These are phyloP conservation scores for Colletotrichum tabaci DNA, from an alignment of 2,329 filamentous ascomycete species.

Conservation along the genomic window DNA sequence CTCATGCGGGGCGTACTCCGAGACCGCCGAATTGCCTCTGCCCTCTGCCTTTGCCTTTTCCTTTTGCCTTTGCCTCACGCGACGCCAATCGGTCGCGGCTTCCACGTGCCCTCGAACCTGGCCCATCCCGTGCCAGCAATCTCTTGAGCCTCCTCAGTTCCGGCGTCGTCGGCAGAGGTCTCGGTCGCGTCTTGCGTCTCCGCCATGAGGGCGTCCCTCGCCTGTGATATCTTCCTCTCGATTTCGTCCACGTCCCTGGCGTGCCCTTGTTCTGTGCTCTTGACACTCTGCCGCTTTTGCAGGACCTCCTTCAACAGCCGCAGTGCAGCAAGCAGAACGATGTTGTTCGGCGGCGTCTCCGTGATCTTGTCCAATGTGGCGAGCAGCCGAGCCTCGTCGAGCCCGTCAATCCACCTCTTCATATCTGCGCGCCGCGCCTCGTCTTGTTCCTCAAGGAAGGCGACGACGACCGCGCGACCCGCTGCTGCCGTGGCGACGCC, in stretches of 20 bases:
- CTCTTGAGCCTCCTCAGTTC: slow-evolving; percentile 33
- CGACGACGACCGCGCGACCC: slow-evolving; percentile 55
- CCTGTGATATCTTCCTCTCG: slow-evolving; percentile 43
- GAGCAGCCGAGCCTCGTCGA: slow-evolving; percentile 56
- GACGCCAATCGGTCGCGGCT: slow-evolving; percentile 71
- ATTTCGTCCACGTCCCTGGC: slow-evolving; percentile 46
- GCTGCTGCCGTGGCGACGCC: slow-evolving; percentile 32
- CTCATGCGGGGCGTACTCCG: too few relatives aligned
- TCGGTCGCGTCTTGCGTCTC: slow-evolving; percentile 29
- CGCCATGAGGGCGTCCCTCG: slow-evolving; percentile 26
- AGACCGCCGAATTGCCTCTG: too few relatives aligned
- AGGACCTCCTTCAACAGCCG: slow-evolving; percentile 61
- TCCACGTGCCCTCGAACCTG: slow-evolving; percentile 67
- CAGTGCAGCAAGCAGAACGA: slow-evolving; percentile 60
- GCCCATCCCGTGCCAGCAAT: slow-evolving; percentile 60
- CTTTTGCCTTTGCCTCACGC: slow-evolving; percentile 53
- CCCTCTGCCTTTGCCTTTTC: not conserved
- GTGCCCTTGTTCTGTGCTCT: slow-evolving; percentile 15
- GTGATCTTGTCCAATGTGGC: slow-evolving; percentile 57
- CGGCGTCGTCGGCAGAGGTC: slow-evolving; percentile 24
- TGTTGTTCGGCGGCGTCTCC: slow-evolving; percentile 58
- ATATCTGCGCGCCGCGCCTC: slow-evolving; percentile 47
- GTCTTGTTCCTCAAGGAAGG: slow-evolving; percentile 56
- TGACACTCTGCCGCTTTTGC: slow-evolving; percentile 44
- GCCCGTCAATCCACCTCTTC: slow-evolving; percentile 52